These are phyloP conservation scores for Heterococcus sp. DNA, from an alignment of 108 stramenopile genomes.

Conservation along the genomic window DNA sequence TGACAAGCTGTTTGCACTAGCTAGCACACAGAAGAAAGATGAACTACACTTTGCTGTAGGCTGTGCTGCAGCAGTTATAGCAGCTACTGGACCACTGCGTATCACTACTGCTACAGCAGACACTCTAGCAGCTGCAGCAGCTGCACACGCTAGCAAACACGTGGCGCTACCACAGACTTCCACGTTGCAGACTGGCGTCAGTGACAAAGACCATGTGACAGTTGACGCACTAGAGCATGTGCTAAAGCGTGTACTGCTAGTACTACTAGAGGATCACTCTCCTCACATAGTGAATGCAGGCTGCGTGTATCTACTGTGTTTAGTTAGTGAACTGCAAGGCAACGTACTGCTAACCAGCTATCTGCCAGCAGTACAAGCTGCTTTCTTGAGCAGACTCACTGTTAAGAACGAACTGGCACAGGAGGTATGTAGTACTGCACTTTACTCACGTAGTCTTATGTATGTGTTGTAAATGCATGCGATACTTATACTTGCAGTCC, in stretches of 20 bases:
- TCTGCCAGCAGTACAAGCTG: slow-evolving; percentile 29
- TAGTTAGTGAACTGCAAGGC: slow-evolving; percentile 1
- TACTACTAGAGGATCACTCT: slow-evolving; percentile 25
- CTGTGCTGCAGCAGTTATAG: neutral
- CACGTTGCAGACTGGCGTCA: neutral
- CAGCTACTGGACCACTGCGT: neutral
- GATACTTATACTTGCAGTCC: no score
- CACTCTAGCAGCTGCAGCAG: neutral
- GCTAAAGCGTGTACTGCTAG: neutral
- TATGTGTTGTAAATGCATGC: no score
- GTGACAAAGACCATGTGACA: neutral
- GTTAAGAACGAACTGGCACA: slow-evolving; percentile 29
- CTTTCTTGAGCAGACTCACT: slow-evolving; percentile 18
- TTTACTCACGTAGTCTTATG: no score
- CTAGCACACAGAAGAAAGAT: slow-evolving; percentile 10
- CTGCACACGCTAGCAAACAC: neutral
- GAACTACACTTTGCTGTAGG: slow-evolving; percentile 35
- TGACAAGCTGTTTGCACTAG: slow-evolving; percentile 14
- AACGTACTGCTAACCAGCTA: slow-evolving; percentile 7
- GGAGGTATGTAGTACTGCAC: no score
- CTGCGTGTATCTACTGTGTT: slow-evolving; percentile 26
- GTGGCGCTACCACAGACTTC: no score
- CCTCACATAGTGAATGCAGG: slow-evolving; percentile 26
- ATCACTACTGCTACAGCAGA: neutral
- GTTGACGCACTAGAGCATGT: neutral